phyloP scores from a whole-genome alignment of 805 yeast genomes.

The Cyberlindnera lachancei region DNA sequence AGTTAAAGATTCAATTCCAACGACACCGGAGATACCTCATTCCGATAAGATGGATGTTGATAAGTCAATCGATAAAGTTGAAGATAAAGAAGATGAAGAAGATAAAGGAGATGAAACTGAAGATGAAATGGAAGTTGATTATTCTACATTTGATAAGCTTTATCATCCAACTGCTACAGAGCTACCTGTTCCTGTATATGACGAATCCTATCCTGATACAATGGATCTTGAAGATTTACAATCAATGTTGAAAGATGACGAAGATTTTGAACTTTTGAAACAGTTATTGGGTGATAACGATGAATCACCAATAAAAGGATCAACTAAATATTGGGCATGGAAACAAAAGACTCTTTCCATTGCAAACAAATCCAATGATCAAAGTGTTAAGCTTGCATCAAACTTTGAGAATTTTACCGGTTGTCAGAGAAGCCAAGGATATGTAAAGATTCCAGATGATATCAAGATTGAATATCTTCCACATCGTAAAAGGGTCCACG shows the following conservation, averaged over 20 bases:
- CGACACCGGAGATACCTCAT: conserved; percentile 18
- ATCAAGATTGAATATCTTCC: conserved; percentile 73
- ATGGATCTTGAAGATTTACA: conserved; percentile 45
- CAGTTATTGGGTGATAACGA: conserved; percentile 28
- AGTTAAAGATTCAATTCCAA: conserved; percentile 20
- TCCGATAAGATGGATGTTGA: conserved; percentile 1
- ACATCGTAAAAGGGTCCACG: conserved; percentile 62
- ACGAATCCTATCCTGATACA: conserved; percentile 25
- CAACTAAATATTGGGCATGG: conserved; percentile 58
- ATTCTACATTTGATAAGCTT: conserved; percentile 9
- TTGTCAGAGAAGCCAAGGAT: conserved; percentile 68
- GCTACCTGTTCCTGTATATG: conserved; percentile 49
- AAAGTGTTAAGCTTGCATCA: conserved; percentile 10
- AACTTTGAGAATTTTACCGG: conserved; percentile 41
- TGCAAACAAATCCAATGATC: conserved; percentile 5
- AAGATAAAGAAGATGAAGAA: background rate
- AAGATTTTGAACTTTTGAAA: conserved; percentile 54
- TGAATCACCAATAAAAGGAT: conserved; percentile 15
- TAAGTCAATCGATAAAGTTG: background rate
- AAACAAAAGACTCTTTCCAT: conserved; percentile 31
- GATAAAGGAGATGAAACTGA: background rate
- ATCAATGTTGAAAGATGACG: conserved; percentile 57
- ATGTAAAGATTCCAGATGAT: conserved; percentile 61
- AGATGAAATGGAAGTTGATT: conserved; percentile 13
- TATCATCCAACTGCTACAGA: conserved; percentile 45